These are phyloP conservation scores for Exophiala sideris DNA, from an alignment of 2,329 filamentous ascomycete species.

Conservation along the genomic window DNA sequence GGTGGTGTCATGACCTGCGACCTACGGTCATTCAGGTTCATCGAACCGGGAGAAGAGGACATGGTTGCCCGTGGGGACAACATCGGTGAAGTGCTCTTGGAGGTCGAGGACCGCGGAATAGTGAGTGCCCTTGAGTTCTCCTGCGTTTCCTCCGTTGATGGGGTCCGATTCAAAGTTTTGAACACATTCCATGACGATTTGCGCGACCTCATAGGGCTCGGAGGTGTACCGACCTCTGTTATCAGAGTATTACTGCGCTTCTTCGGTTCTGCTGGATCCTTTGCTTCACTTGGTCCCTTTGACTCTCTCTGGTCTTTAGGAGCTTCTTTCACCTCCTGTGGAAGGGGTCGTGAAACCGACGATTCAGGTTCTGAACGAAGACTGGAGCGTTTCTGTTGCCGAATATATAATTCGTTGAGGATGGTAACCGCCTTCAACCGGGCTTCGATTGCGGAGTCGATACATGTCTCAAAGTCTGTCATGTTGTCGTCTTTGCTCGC, in stretches of 20 bases:
- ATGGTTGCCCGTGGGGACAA: constrained; percentile 2
- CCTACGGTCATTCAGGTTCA: not conserved
- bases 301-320: not conserved
- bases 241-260: not conserved
- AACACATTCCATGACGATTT: constrained; percentile 18
- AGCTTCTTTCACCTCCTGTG: no score
- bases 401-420: constrained; percentile 19
- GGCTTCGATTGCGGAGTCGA: constrained; percentile 17
- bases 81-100: constrained; percentile 2
- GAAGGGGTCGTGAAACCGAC: not conserved
- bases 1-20: constrained; percentile 15
- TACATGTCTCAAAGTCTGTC: constrained; percentile 13
- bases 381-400: constrained; percentile 15
- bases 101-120: not conserved
- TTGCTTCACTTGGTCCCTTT: not conserved
- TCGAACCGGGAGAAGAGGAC: constrained; percentile 8
- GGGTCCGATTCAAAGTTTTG: constrained; percentile 8
- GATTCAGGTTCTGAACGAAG: not conserved
- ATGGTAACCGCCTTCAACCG: constrained; percentile 15
- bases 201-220: not conserved
- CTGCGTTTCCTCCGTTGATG: constrained; percentile 2
- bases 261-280: not conserved
- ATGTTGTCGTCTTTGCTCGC: constrained; percentile 12
- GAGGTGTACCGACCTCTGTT: constrained; percentile 2
- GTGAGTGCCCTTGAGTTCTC: constrained; percentile 1